These are phyloP conservation scores for Zarea fungicola DNA, from an alignment of 2,329 filamentous ascomycete genomes.

Conservation along the genomic window DNA sequence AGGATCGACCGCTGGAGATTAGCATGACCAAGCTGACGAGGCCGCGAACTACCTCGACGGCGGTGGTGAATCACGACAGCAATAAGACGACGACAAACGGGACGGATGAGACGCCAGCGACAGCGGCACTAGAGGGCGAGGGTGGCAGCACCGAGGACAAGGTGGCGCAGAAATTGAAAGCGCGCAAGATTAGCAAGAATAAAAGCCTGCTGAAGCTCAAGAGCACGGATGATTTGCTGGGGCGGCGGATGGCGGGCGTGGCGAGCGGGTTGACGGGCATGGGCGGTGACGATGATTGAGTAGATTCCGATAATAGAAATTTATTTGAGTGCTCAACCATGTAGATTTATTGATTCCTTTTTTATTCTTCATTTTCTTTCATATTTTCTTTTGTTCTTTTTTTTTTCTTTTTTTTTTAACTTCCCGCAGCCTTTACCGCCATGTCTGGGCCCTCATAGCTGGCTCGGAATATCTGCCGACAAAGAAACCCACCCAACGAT, in stretches of 20 bases:
- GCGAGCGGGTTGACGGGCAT: conserved; percentile 39
- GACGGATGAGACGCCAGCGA: too few relatives aligned
- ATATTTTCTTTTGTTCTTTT: too few relatives aligned
- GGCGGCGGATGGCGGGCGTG: conserved; percentile 44
- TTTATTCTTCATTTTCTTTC: too few relatives aligned
- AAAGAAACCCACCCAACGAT: not conserved
- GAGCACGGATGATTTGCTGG: conserved; percentile 44
- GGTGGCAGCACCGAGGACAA: not conserved
- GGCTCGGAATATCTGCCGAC: not conserved
- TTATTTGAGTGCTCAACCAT: not conserved
- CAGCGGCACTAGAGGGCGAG: too few relatives aligned
- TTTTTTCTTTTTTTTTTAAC: too few relatives aligned
- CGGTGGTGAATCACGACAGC: conserved; percentile 6
- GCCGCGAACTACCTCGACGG: conserved; percentile 23
- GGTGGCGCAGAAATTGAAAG: not conserved
- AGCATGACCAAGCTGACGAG: conserved; percentile 49
- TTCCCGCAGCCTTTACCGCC: not conserved
- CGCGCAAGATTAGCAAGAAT: conserved; percentile 23
- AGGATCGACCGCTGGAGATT: conserved; percentile 80
- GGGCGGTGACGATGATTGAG: conserved; percentile 25
- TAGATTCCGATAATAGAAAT: not conserved
- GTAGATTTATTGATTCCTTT: too few relatives aligned
- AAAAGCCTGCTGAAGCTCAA: conserved; percentile 39
- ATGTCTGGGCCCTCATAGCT: not conserved
- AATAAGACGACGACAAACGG: too few relatives aligned